phyloP scores from a whole-genome alignment of 2,329 filamentous ascomycete species.

The Ophiocordyceps sinensis region DNA sequence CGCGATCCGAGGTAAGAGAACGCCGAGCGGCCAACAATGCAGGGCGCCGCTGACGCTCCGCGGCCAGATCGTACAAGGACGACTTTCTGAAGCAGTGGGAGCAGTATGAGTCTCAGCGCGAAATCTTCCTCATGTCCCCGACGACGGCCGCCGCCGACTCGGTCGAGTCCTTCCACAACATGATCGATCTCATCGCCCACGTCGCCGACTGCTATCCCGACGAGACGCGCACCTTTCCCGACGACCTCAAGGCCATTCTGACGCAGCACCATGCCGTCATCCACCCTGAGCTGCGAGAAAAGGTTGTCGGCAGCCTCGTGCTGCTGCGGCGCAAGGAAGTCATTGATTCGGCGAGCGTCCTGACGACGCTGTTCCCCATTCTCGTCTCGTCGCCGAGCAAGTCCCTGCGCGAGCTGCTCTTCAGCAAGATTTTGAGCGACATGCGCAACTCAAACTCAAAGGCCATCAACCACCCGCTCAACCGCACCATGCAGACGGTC shows the following conservation, averaged over 20 bases:
- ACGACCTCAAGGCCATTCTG: slow-evolving; percentile 69
- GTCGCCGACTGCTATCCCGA: slow-evolving; percentile 86
- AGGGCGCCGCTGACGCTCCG: slow-evolving; percentile 5
- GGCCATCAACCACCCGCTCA: slow-evolving; percentile 79
- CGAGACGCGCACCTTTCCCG: slow-evolving; percentile 61
- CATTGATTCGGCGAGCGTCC: slow-evolving; percentile 67
- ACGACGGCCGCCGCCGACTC: slow-evolving; percentile 63
- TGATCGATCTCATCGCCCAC: slow-evolving; percentile 88
- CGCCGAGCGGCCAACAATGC: background rate
- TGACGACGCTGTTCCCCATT: slow-evolving; percentile 90
- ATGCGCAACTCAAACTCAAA: slow-evolving; percentile 79
- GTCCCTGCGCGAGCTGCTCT: slow-evolving; percentile 68
- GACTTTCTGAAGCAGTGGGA: slow-evolving; percentile 81
- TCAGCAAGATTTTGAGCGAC: slow-evolving; percentile 80
- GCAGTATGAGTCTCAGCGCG: slow-evolving; percentile 81
- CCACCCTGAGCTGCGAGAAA: slow-evolving; percentile 76
- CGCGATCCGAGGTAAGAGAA: slow-evolving; percentile 63
- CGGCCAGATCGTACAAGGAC: slow-evolving; percentile 62
- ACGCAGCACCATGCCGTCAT: slow-evolving; percentile 69
- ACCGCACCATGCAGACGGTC: slow-evolving; percentile 83
- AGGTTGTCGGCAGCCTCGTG: slow-evolving; percentile 82
- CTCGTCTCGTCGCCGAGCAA: slow-evolving; percentile 88
- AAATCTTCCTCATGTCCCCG: slow-evolving; percentile 81
- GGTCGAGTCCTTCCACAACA: slow-evolving; percentile 71
- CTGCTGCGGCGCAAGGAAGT: slow-evolving; percentile 83